Evolutionary conservation across 1,284 basidiomycete genomes (phyloP), one percentile per base, ranked within the genome.

Genomic region (Tylopilus orsonianus): DNA sequence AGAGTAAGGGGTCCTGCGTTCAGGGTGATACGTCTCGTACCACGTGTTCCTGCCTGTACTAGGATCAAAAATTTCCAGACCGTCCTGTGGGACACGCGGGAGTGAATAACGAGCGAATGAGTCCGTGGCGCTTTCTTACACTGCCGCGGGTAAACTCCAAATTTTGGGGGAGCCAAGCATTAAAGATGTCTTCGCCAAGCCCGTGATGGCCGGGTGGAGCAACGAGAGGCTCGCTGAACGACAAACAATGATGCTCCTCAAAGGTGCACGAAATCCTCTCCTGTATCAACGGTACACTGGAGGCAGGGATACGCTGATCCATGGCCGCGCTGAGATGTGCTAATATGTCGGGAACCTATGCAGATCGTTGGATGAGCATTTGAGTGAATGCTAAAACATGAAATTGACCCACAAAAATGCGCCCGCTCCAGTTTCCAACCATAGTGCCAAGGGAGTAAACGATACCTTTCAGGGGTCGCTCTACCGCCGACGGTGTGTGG

Each of bases 161-260:
- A 29, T 68, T 62, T 50, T 54, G 59, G 30, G 77, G 75, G 22
- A 77, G 49, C 75, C 74, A 78, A 14, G 72, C 75, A 48, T 73
- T 75, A 32, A 75, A 63, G 40, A 76, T 52, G 46, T 70, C 58
- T 56, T 78, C 71, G 18, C 73, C 72, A 9, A 65, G 60, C 29
- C 61, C 67, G 22, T 64, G 56, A 27, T 26, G 53, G 41, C 61
- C 59, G 33, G 67, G 60, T 2, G 72, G 73, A 26, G 65, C 57
- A 26, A 47, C n/a, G 35, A 78, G 57, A 5, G 69, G 69, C 29
- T 68, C 63, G 26, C 67, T 62, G 10, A 68, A 67, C 14, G 49
- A 54, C 5, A 77, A 54, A 46, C 76, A 77, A 43, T 77, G 74
- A 42, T 78, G 73, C 53, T 79, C 77, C 38, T 67, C 57, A 20